Base-by-base conservation (phyloP, 2,329 filamentous ascomycete genomes). In the Alternaria conjuncta region DNA sequence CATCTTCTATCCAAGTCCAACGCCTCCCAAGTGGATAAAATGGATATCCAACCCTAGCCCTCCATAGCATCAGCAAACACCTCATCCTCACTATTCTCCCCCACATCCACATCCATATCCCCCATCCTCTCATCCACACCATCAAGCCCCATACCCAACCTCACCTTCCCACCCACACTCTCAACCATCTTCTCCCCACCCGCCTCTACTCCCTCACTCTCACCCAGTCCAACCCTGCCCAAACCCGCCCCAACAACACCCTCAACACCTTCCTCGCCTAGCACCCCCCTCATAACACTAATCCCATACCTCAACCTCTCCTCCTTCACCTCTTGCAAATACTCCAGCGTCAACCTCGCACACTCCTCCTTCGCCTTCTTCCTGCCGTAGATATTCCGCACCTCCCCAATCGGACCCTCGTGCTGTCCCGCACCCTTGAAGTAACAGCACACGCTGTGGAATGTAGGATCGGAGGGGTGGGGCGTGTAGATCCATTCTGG, bases 331-430 rank as follows among this genome's bases (percentile, higher is more conserved):
- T 72, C 74, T 55, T 75, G 71, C 47, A 86, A 67, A 47, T 84
- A 76, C 25, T 57, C 68, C 28, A 83, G 59, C 10, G 84, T 79
- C 32, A 74, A 58, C 60, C 77, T 71, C n/a, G 84, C 84, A 72
- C 83, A 82, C 64, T 81, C 79, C 61, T 86, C 82, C 71, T 82
- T 85, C 0, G 84, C 84, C 51, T 77, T 82, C 73, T 84, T 85
- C 77, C 82, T 83, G 3, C 85, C 85, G 64, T 75, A 82, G 0
- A 86, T 73, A 57, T 81, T 75, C 0, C 73, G 63, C 3, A 84
- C 80, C 57, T 81, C 72, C 23, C 82, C 84, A 18, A 86, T 69
- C 4, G 78, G 75, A 0, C 74, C 76, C 8, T 57, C 60, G 18
- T 74, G 71, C 53, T 45, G 46, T 1, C 71, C 74, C 0, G 58